phyloP scores from a whole-genome alignment of 2,329 filamentous ascomycete species.

The Colletotrichum falcatum region DNA sequence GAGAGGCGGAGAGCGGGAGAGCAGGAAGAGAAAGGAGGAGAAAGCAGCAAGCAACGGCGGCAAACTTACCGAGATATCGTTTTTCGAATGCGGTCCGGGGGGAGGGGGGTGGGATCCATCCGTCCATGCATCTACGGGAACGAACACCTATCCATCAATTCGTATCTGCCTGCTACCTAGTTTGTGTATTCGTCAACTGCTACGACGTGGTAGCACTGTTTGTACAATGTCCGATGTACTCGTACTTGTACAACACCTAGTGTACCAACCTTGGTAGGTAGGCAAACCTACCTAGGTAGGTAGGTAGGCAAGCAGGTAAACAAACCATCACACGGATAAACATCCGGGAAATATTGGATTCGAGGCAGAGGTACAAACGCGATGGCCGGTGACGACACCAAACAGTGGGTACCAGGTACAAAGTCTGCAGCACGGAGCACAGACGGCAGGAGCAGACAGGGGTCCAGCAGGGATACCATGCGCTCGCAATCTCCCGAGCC shows the following conservation, averaged over 20 bases:
- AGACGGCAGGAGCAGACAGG: neutral
- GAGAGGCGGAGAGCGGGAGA: too few relatives aligned
- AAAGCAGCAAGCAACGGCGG: neutral
- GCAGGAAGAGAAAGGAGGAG: neutral
- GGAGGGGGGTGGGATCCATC: too few relatives aligned
- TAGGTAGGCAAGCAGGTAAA: too few relatives aligned
- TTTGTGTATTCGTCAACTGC: too few relatives aligned
- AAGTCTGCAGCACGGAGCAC: neutral
- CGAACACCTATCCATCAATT: neutral
- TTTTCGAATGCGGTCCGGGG: neutral
- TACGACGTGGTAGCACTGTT: too few relatives aligned
- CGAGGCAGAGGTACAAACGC: neutral
- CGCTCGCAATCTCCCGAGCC: constrained; percentile 12
- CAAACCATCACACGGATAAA: neutral
- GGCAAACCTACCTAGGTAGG: too few relatives aligned
- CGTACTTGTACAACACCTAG: too few relatives aligned
- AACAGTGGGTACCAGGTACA: too few relatives aligned
- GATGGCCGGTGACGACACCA: neutral
- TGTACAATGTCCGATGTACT: too few relatives aligned
- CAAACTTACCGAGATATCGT: constrained; percentile 13
- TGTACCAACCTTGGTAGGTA: too few relatives aligned
- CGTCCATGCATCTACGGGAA: too few relatives aligned
- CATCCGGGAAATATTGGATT: neutral
- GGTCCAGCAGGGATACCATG: neutral
- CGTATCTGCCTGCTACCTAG: too few relatives aligned